phyloP scores from a whole-genome alignment of 140 eudicot genomes.

The Cichorium intybus region DNA sequence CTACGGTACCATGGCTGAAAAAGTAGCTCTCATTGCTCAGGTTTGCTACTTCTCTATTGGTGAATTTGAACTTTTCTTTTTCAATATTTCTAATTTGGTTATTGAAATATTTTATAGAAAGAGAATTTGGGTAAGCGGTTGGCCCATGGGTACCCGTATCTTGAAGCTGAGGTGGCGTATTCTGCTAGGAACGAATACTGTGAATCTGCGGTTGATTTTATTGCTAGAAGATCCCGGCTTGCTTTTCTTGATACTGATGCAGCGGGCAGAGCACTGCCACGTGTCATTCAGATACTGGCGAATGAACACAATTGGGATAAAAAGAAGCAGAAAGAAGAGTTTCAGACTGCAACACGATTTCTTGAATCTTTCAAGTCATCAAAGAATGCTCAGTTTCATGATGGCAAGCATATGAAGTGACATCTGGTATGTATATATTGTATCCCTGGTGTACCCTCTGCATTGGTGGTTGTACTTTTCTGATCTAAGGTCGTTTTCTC shows the following conservation, averaged over 20 bases:
- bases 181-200: conserved; percentile 91
- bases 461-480: neutral
- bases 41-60: conserved; percentile 27
- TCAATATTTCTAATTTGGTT: neutral
- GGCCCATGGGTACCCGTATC: conserved; percentile 95
- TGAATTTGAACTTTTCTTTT: neutral
- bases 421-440: conserved; percentile 22
- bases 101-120: conserved; percentile 36
- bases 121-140: conserved; percentile 93
- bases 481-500: no score
- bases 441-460: neutral
- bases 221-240: conserved; percentile 94
- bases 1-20: conserved; percentile 77
- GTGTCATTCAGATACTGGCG: conserved; percentile 72
- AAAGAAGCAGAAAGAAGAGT: conserved; percentile 64
- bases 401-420: conserved; percentile 76
- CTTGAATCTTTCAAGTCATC: conserved; percentile 84
- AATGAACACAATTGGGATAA: conserved; percentile 87
- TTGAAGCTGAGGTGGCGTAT: conserved; percentile 98
- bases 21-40: conserved; percentile 95
- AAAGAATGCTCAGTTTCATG: conserved; percentile 84
- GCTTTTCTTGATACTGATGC: conserved; percentile 98
- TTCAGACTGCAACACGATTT: conserved; percentile 54
- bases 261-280: conserved; percentile 82
- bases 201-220: conserved; percentile 89